Conservation (phyloP, 164 flowering plant genomes). For the Macadamia integrifolia region DNA sequence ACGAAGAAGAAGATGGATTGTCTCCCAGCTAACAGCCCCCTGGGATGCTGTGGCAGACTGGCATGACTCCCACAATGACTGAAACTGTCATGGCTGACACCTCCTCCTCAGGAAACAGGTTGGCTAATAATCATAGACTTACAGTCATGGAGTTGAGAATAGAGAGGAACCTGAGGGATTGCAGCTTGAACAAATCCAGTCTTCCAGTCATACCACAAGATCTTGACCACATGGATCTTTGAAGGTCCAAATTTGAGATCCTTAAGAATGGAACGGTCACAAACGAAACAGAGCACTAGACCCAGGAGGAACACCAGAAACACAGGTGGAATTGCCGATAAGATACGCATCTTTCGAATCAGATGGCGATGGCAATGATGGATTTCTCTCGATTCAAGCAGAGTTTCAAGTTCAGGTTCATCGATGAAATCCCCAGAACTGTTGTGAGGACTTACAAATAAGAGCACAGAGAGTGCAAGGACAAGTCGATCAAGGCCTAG, state of each 20-base stretch:
- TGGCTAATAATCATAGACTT: constrained; percentile 64
- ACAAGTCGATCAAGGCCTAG: constrained; percentile 72
- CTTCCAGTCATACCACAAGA: constrained; percentile 76
- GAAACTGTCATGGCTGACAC: constrained; percentile 60
- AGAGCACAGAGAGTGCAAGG: constrained; percentile 42
- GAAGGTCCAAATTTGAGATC: constrained; percentile 68
- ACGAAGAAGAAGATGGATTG: too few species aligned
- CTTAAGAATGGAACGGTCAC: constrained; percentile 53
- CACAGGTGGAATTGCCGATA: constrained; percentile 63
- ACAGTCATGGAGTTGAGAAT: constrained; percentile 78
- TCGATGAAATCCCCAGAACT: constrained; percentile 34
- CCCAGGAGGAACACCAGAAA: constrained; percentile 61
- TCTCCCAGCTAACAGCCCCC: constrained; percentile 66
- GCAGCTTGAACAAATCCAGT: constrained; percentile 67
- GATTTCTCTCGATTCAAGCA: not conserved
- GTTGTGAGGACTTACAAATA: constrained; percentile 46
- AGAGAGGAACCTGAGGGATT: constrained; percentile 82
- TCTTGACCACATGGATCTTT: constrained; percentile 35
- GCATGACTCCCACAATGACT: constrained; percentile 73
- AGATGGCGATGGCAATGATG: not conserved
- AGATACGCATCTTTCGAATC: constrained; percentile 17
- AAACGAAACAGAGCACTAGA: constrained; percentile 46
- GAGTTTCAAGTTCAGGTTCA: not conserved
- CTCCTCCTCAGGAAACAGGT: constrained; percentile 62
- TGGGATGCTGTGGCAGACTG: constrained; percentile 69